Conservation (phyloP, 208 protist species). For the Leishmania major region DNA sequence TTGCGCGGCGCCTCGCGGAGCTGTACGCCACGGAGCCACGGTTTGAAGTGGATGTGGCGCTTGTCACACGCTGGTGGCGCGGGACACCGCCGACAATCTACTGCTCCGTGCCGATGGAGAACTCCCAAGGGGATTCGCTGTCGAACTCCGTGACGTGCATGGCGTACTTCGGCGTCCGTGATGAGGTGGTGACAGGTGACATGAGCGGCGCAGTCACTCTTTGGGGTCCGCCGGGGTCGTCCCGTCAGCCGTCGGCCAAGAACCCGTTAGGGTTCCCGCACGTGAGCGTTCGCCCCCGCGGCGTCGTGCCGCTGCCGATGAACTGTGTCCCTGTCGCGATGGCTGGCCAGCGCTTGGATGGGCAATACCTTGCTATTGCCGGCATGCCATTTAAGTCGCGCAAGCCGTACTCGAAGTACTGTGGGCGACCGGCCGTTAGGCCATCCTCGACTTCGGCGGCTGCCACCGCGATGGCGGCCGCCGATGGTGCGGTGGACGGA, state of each 20-base stretch:
- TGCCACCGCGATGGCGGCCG: constrained; percentile 7
- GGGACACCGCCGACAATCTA: constrained; percentile 7
- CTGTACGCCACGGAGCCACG: constrained; percentile 49
- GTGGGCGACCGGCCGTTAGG: background rate
- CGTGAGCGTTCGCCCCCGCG: constrained; percentile 10
- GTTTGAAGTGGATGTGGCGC: constrained; percentile 70
- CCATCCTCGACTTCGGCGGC: background rate
- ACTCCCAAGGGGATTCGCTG: background rate
- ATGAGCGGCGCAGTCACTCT: constrained; percentile 66
- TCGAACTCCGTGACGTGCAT: constrained; percentile 53
- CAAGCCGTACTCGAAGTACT: constrained; percentile 31
- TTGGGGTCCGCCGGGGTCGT: constrained; percentile 60
- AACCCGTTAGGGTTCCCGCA: constrained; percentile 19
- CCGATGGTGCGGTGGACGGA: constrained; percentile 2
- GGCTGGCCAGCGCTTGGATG: constrained; percentile 45
- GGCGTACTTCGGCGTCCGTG: constrained; percentile 66
- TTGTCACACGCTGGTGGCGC: constrained; percentile 56
- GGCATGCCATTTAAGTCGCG: constrained; percentile 46
- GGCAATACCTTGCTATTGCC: constrained; percentile 67
- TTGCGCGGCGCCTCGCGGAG: constrained; percentile 36
- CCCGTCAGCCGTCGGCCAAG: constrained; percentile 24
- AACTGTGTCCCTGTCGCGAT: constrained; percentile 65
- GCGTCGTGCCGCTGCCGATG: constrained; percentile 42
- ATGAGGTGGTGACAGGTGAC: constrained; percentile 74
- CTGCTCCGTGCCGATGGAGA: constrained; percentile 16